Conservation (phyloP, 495 filamentous ascomycete species). For the Corynascus novoguineensis region DNA sequence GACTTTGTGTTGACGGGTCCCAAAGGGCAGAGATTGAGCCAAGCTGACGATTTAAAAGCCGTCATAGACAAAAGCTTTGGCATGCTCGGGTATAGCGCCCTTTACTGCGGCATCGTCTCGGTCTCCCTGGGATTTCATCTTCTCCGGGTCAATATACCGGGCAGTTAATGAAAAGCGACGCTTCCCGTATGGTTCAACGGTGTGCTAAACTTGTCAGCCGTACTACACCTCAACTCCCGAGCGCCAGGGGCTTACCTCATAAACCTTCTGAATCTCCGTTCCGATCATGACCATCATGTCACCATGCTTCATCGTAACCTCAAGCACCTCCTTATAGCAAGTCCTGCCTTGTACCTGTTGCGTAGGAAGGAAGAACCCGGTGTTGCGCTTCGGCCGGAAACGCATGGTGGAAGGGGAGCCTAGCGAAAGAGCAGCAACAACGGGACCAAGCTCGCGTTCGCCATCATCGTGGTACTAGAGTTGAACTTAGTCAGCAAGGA, state of each 20-base stretch:
- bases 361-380: constrained; percentile 39
- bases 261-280: constrained; percentile 60
- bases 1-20: too few species aligned
- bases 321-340: constrained; percentile 30
- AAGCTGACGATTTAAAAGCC: background rate
- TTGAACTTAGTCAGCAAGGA: constrained; percentile 23
- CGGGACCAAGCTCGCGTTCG: constrained; percentile 67
- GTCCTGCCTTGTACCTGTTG: constrained; percentile 20
- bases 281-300: constrained; percentile 85
- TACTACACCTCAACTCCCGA: background rate
- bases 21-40: too few species aligned
- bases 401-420: constrained; percentile 64
- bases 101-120: constrained; percentile 23
- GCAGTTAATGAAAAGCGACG: constrained; percentile 64
- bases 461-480: constrained; percentile 80
- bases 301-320: constrained; percentile 58
- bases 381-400: constrained; percentile 61
- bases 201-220: constrained; percentile 49
- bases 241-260: constrained; percentile 52
- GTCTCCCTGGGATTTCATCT: constrained; percentile 32
- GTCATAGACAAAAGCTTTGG: constrained; percentile 23
- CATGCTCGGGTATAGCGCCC: constrained; percentile 33
- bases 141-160: constrained; percentile 45
- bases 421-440: constrained; percentile 69
- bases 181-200: constrained; percentile 49